Conservation (phyloP, 495 filamentous ascomycete genomes). For the Aspergillus leporis region DNA sequence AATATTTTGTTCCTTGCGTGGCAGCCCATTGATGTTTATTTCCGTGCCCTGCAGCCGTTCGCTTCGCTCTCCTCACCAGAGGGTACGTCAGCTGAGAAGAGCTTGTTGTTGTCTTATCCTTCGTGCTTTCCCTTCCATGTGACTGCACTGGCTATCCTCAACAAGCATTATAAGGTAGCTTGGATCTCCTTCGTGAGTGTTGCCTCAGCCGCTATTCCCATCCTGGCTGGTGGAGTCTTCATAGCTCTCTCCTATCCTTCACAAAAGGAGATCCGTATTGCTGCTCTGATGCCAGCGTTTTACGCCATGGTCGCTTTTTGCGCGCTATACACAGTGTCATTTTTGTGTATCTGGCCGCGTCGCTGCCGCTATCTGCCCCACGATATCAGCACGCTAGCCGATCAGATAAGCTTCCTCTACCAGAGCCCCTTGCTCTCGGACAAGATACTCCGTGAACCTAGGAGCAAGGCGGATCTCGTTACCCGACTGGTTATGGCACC, state of each 20-base stretch:
- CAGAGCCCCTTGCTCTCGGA: constrained; percentile 68
- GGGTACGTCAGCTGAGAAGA: constrained; percentile 65
- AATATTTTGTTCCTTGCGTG: constrained; percentile 74
- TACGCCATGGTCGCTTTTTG: constrained; percentile 67
- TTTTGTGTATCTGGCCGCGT: constrained; percentile 58
- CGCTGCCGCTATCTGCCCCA: constrained; percentile 65
- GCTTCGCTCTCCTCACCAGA: constrained; percentile 56
- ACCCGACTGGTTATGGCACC: constrained; percentile 56
- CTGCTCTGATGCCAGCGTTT: constrained; percentile 66
- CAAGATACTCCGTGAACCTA: constrained; percentile 59
- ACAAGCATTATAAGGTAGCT: constrained; percentile 71
- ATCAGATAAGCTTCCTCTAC: constrained; percentile 75
- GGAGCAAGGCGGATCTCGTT: constrained; percentile 61
- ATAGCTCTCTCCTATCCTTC: constrained; percentile 68
- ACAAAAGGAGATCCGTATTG: constrained; percentile 59
- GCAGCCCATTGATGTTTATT: constrained; percentile 72
- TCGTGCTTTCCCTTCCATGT: constrained; percentile 63
- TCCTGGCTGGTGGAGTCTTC: constrained; percentile 78
- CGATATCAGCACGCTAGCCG: constrained; percentile 66
- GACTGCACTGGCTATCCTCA: constrained; percentile 59
- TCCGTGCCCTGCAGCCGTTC: constrained; percentile 77
- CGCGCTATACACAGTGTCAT: constrained; percentile 63
- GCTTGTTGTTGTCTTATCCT: constrained; percentile 73
- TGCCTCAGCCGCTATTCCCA: constrained; percentile 65
- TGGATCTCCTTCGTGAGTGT: constrained; percentile 65